Percentiles rank a stretch among this genome's conserved stretches.
phyloP scores from a whole-genome alignment of 345 rosid genomes.

The Xanthoceras sorbifolium region DNA sequence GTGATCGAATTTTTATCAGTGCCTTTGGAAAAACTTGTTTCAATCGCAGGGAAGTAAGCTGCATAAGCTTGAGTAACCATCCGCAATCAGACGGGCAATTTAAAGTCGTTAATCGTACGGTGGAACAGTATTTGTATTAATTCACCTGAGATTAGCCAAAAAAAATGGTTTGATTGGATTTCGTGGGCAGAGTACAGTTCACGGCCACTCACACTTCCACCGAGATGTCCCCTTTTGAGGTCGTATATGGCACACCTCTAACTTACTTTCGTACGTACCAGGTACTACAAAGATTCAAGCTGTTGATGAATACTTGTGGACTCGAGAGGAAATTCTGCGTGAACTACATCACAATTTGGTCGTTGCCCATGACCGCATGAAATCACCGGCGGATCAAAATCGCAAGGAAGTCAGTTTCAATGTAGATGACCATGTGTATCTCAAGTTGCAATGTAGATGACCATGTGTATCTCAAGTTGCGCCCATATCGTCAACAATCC shows the following conservation, averaged over 20 bases:
- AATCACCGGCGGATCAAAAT: not conserved
- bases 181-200: not conserved
- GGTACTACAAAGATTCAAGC: not conserved
- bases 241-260: not conserved
- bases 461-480: not conserved
- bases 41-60: not conserved
- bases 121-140: not conserved
- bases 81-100: not conserved
- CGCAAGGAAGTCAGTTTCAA: not conserved
- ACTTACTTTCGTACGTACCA: not conserved
- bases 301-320: not conserved
- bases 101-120: not conserved
- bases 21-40: not conserved
- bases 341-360: not conserved
- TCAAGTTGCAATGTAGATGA: not conserved
- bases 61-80: not conserved
- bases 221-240: not conserved
- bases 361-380: not conserved
- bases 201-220: accelerated
- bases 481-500: too few relatives aligned
- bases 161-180: not conserved
- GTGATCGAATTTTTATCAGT: not conserved
- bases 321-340: not conserved
- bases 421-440: not conserved
- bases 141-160: not conserved